Base-by-base conservation (phyloP, 257 asterid genomes). In the Nicotiana attenuata region DNA sequence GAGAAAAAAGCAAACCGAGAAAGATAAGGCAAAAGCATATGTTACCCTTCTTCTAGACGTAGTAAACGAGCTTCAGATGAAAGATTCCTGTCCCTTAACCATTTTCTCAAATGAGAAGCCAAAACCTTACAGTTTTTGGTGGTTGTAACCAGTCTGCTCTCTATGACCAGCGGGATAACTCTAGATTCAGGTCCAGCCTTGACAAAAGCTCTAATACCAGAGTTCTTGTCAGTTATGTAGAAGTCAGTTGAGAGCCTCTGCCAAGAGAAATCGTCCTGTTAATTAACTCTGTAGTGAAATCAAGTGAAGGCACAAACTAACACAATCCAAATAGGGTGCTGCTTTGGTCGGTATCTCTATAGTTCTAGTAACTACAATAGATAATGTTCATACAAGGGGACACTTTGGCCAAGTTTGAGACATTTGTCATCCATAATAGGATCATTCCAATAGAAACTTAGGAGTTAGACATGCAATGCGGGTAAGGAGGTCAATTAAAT, bases 31-130 rank as follows among this genome's bases (percentile, higher is more conserved):
- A 73, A 14, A 47, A 73, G 24, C 63, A 47, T 35, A 35, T 11
- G 63, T 82, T 81, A 88, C 91, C 91, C 91, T 88, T 88, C 89
- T 81, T 83, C 87, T 64, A 84, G 83, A 28, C 86, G 82, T 26
- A 88, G 76, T 29, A 81, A 65, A 53, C 86, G 89, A 65, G 89
- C 84, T 66, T 88, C 89, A 55, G 78, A 67, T n/a, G 90, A 85
- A 56, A 87, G 82, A 57, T 87, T 86, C 84, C 89, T 87, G 22
- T 87, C 90, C 14, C 76, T 76, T 60, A 87, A 78, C 90, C 92
- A 89, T 80, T 85, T 89, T 79, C 66, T 77, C 52, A 87, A 80
- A 82, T 86, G 84, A 61, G 87, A 76, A 57, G 90, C 88, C 55
- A 86, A 22, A 65, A 16, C 76, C 38, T 78, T 81, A 84, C 92